Conservation (phyloP, 2,329 filamentous ascomycete genomes). For the Trichoderma afroharzianum region DNA sequence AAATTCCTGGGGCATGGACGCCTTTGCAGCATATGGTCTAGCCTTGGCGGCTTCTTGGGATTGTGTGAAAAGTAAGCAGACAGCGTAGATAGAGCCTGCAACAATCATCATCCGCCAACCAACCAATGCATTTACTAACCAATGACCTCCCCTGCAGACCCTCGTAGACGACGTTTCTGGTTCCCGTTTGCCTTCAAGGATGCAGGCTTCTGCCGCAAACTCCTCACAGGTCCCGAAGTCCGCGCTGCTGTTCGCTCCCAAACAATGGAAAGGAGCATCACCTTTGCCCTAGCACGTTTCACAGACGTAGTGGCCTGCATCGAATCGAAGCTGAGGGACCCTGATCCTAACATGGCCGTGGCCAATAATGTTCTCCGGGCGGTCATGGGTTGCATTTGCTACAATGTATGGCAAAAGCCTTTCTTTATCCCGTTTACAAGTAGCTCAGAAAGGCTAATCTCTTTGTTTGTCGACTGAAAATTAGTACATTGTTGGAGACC, state of each 20-base stretch:
- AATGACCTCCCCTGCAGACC: not conserved
- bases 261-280: not conserved
- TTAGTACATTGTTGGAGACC: not conserved
- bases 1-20: slow-evolving; percentile 7
- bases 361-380: not conserved
- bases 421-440: not conserved
- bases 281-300: slow-evolving; percentile 4
- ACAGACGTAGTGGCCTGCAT: slow-evolving; percentile 1
- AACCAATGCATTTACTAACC: not conserved
- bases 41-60: slow-evolving; percentile 1
- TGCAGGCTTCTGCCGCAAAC: not conserved
- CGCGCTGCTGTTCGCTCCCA: slow-evolving; percentile 5
- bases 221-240: slow-evolving; percentile 6
- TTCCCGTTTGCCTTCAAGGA: slow-evolving; percentile 8
- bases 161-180: not conserved
- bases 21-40: slow-evolving; percentile 9
- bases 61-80: not conserved
- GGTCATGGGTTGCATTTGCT: slow-evolving; percentile 13
- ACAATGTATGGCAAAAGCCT: not conserved
- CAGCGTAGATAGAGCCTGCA: not conserved
- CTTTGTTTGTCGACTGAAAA: not conserved
- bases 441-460: not conserved
- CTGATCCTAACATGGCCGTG: not conserved
- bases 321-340: not conserved
- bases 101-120: not conserved